Conservation (phyloP, 345 rosid genomes). For the Tarenaya hassleriana region DNA sequence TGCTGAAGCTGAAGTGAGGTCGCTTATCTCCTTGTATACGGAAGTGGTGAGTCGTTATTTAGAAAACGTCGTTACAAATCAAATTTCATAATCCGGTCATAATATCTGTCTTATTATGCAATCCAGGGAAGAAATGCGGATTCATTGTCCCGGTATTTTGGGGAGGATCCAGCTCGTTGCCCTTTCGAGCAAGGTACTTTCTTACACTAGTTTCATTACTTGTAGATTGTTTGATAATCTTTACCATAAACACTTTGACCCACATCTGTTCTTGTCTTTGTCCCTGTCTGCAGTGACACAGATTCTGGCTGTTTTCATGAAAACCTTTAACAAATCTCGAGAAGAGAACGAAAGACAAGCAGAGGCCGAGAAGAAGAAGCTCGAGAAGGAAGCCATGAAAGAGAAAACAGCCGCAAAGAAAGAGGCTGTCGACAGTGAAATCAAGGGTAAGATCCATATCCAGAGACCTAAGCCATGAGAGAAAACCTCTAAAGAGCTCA, state of each 20-base stretch:
- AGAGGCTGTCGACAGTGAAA: conserved; percentile 38
- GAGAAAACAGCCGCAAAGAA: conserved; percentile 52
- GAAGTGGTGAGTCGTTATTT: conserved; percentile 65
- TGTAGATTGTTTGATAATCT: conserved; percentile 3
- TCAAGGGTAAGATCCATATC: too few species aligned
- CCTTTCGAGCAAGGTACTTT: conserved; percentile 94
- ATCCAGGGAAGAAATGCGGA: conserved; percentile 93
- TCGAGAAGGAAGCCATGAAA: conserved; percentile 83
- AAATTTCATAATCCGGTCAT: conserved; percentile 14
- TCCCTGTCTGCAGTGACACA: conserved; percentile 66
- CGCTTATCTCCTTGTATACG: conserved; percentile 61
- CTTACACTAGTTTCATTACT: not conserved
- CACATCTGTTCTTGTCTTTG: conserved; percentile 9
- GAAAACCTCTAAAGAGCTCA: too few species aligned
- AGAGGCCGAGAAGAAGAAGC: conserved; percentile 83
- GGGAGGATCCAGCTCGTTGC: conserved; percentile 96
- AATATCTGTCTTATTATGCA: not conserved
- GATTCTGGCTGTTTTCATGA: conserved; percentile 66
- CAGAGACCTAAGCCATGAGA: too few species aligned
- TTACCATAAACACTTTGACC: not conserved
- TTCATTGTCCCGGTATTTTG: conserved; percentile 88
- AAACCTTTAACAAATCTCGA: conserved; percentile 74
- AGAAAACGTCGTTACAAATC: not conserved
- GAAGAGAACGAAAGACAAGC: conserved; percentile 79
- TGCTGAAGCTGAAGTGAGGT: conserved; percentile 88